These are phyloP conservation scores for Aspergillus sclerotiicarbonarius DNA, from an alignment of 495 filamentous ascomycete genomes.

Conservation along the genomic window DNA sequence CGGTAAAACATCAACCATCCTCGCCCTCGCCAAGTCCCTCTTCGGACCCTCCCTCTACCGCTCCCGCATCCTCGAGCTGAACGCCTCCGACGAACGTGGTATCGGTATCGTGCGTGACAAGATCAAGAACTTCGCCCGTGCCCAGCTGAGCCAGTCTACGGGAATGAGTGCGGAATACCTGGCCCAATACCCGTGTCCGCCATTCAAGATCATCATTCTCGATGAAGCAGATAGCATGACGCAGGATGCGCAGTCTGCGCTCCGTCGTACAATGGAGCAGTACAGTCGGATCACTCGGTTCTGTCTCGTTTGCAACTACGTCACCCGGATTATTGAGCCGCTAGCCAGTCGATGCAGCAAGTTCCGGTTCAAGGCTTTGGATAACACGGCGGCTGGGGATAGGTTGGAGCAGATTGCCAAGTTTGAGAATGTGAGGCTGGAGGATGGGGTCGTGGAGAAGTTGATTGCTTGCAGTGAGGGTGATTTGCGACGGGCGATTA, in stretches of 20 bases:
- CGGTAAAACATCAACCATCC: conserved; percentile 60
- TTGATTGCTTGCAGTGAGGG: conserved; percentile 87
- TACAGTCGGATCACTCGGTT: conserved; percentile 96
- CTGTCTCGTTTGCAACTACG: conserved; percentile 98
- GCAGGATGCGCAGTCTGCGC: conserved; percentile 91
- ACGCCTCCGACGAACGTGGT: conserved; percentile 97
- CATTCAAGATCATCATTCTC: conserved; percentile 97
- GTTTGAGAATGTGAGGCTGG: conserved; percentile 69
- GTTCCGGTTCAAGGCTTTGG: conserved; percentile 95
- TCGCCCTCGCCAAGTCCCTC: conserved; percentile 93
- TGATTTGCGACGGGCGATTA: conserved; percentile 93
- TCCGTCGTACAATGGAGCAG: conserved; percentile 95
- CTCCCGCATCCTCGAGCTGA: conserved; percentile 93
- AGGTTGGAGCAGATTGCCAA: conserved; percentile 77
- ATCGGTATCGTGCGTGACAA: conserved; percentile 98
- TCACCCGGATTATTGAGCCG: conserved; percentile 96
- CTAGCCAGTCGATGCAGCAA: conserved; percentile 89
- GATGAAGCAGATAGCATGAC: conserved; percentile 99
- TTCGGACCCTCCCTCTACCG: conserved; percentile 95
- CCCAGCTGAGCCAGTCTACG: conserved; percentile 83
- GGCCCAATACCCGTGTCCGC: conserved; percentile 83
- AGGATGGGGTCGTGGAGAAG: conserved; percentile 75
- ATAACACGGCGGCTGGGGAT: conserved; percentile 72
- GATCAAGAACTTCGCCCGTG: conserved; percentile 95
- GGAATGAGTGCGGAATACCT: conserved; percentile 61